Evolutionary conservation across 139 green algal genomes (phyloP).

Genomic region (Pleodorina starrii): DNA sequence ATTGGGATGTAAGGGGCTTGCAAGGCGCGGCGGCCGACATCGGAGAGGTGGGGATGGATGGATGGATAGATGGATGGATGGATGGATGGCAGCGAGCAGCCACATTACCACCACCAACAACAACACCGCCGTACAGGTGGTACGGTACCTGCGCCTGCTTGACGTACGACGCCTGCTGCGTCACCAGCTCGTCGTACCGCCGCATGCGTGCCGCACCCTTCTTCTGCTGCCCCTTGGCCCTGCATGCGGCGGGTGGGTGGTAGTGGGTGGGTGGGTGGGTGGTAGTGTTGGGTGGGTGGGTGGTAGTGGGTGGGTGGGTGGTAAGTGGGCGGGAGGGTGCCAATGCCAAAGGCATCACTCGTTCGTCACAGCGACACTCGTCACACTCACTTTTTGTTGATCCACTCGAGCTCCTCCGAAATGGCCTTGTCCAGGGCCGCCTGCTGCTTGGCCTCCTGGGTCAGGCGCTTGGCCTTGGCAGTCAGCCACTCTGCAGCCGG

Average conservation of each 20-base stretch:
- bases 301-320: no score
- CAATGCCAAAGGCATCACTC: neutral
- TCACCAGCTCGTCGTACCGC: slow-evolving; percentile 81
- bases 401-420: slow-evolving; percentile 79
- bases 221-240: slow-evolving; percentile 90
- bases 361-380: no score
- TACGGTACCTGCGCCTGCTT: slow-evolving; percentile 55
- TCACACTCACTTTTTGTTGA: slow-evolving; percentile 49
- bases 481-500: slow-evolving; percentile 46
- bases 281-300: no score
- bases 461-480: slow-evolving; percentile 75
- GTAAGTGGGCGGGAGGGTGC: neutral
- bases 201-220: slow-evolving; percentile 83
- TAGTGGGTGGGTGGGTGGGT: no score
- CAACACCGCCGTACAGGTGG: neutral
- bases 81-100: no score
- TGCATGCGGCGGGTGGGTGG: no score
- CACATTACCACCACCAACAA: neutral
- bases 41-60: no score
- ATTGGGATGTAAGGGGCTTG: no score
- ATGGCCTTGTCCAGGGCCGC: slow-evolving; percentile 67
- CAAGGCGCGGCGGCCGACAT: no score
- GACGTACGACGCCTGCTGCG: slow-evolving; percentile 63
- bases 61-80: no score
- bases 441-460: slow-evolving; percentile 69